phyloP scores from a whole-genome alignment of 805 yeast species.

The Barnettozyma vustinii region DNA sequence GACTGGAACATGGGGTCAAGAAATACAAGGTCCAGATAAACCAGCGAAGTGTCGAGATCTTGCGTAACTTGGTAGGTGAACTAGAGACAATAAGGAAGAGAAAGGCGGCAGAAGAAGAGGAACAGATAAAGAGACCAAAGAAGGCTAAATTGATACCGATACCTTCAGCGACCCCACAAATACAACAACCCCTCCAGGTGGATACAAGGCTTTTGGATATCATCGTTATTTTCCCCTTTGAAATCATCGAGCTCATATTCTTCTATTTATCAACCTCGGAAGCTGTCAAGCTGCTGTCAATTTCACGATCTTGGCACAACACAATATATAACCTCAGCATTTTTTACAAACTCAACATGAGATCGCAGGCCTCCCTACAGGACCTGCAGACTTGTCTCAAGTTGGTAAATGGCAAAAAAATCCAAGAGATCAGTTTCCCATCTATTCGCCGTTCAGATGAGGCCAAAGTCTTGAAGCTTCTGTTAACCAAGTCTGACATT shows the following conservation, averaged over 20 bases:
- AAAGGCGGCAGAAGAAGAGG: conserved; percentile 3
- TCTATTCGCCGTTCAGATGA: conserved; percentile 21
- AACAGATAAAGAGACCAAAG: not conserved
- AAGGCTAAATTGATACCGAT: not conserved
- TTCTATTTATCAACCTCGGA: not conserved
- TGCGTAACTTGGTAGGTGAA: conserved; percentile 8
- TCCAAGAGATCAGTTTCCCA: conserved; percentile 9
- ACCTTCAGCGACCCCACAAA: not conserved
- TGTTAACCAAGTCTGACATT: conserved; percentile 8
- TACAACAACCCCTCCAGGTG: not conserved
- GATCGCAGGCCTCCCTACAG: conserved; percentile 8
- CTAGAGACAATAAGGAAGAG: conserved; percentile 1
- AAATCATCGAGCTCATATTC: conserved; percentile 8
- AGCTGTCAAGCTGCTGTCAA: conserved; percentile 7
- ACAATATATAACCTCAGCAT: conserved; percentile 11
- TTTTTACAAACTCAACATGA: conserved; percentile 13
- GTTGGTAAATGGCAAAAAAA: conserved; percentile 11
- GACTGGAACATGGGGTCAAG: conserved; percentile 4
- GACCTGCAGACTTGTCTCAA: conserved; percentile 18
- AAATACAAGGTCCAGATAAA: conserved; percentile 10
- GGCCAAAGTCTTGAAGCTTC: conserved; percentile 10
- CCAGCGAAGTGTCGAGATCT: conserved; percentile 7
- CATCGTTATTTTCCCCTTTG: conserved; percentile 9
- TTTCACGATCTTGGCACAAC: conserved; percentile 18
- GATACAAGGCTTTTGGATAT: conserved; percentile 3